These are phyloP conservation scores for Zygoascus sp. DNA, from an alignment of 1,139 yeast genomes.

Conservation along the genomic window DNA sequence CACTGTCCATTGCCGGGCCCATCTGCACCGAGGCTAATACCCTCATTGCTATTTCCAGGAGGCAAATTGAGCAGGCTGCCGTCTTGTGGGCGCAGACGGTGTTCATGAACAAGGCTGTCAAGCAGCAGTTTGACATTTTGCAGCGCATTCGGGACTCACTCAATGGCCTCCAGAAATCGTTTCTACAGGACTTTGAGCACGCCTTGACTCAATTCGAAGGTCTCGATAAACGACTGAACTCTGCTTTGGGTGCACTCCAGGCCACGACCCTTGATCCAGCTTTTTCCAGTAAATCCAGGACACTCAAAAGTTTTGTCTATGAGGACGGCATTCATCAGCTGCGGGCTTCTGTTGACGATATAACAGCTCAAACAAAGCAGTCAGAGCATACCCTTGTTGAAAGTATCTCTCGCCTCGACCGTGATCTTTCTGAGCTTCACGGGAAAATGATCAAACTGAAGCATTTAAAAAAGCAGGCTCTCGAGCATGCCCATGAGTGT, in stretches of 20 bases:
- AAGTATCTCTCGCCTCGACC: constrained; percentile 40
- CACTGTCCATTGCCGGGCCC: constrained; percentile 36
- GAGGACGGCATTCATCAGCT: constrained; percentile 38
- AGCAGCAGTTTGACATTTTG: constrained; percentile 30
- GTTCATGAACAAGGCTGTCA: constrained; percentile 31
- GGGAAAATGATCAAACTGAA: constrained; percentile 19
- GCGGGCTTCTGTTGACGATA: constrained; percentile 24
- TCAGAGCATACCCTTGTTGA: constrained; percentile 26
- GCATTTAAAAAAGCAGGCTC: constrained; percentile 17
- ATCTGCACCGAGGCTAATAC: constrained; percentile 36
- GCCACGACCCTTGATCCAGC: constrained; percentile 31
- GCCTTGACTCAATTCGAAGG: constrained; percentile 26
- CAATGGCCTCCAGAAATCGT: constrained; percentile 17
- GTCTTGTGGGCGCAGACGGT: constrained; percentile 35
- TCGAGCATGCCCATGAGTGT: constrained; percentile 28
- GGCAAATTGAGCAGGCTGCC: constrained; percentile 32
- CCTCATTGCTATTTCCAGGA: constrained; percentile 27
- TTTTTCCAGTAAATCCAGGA: constrained; percentile 20
- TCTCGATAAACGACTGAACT: constrained; percentile 32
- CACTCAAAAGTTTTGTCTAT: constrained; percentile 44
- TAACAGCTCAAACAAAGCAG: constrained; percentile 28
- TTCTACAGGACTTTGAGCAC: constrained; percentile 21
- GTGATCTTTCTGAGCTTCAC: constrained; percentile 27
- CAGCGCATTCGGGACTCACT: constrained; percentile 21
- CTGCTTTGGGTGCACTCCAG: constrained; percentile 33